Evolutionary conservation across 2,329 filamentous ascomycete genomes (phyloP).

Genomic region (Bipolaris gigantea): DNA sequence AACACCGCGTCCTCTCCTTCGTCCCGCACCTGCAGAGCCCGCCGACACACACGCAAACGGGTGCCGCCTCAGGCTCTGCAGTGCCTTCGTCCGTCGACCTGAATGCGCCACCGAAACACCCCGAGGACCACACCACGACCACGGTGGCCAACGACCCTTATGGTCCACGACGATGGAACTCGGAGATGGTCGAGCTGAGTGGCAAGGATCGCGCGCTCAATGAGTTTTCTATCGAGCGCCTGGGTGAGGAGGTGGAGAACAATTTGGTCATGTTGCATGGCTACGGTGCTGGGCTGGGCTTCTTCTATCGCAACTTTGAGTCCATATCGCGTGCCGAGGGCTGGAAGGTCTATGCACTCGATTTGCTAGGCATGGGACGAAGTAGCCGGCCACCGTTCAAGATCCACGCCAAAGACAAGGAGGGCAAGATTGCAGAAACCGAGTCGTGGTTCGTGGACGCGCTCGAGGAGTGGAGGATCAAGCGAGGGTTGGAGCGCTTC

Average conservation of each 20-base stretch:
- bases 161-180: conserved; percentile 83
- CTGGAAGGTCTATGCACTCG: conserved; percentile 91
- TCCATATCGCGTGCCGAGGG: conserved; percentile 74
- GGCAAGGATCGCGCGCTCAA: conserved; percentile 88
- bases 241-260: conserved; percentile 77
- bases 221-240: conserved; percentile 85
- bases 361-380: conserved; percentile 93
- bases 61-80: conserved; percentile 53
- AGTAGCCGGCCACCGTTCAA: conserved; percentile 82
- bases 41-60: conserved; percentile 68
- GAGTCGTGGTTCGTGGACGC: conserved; percentile 97
- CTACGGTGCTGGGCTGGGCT: conserved; percentile 92
- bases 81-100: conserved; percentile 47
- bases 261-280: conserved; percentile 95
- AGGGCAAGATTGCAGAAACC: conserved; percentile 81
- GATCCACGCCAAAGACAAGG: conserved; percentile 77
- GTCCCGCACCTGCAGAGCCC: conserved; percentile 79
- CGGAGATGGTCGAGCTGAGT: conserved; percentile 78
- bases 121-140: conserved; percentile 52
- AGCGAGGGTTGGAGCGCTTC: conserved; percentile 87
- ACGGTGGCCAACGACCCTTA: conserved; percentile 67
- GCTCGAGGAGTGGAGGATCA: conserved; percentile 90
- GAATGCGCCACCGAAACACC: conserved; percentile 37
- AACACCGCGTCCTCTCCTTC: conserved; percentile 83
- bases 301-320: conserved; percentile 99